These are phyloP conservation scores for Rhinocladiella similis DNA, from an alignment of 2,329 filamentous ascomycete species.

Conservation along the genomic window DNA sequence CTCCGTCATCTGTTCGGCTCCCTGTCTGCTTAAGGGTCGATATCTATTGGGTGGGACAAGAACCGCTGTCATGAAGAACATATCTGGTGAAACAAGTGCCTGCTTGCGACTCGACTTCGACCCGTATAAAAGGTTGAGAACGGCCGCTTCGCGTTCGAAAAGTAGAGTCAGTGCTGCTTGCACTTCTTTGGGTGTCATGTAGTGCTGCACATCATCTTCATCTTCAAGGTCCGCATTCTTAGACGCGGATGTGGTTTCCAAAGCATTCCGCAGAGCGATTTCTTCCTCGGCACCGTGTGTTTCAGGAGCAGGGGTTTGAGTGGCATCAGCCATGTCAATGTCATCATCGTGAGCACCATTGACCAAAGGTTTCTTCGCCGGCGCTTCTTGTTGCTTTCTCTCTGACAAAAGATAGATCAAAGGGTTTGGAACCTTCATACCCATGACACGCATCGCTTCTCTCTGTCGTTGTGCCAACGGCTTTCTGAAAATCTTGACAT, in stretches of 20 bases:
- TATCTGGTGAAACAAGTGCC: conserved; percentile 68
- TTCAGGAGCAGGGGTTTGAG: conserved; percentile 53
- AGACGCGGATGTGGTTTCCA: conserved; percentile 34
- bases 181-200: conserved; percentile 81
- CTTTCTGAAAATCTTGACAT: conserved; percentile 91
- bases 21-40: conserved; percentile 80
- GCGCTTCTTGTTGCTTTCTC: conserved; percentile 42
- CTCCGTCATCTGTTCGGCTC: conserved; percentile 79
- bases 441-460: conserved; percentile 71
- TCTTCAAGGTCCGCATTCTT: conserved; percentile 36
- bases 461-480: conserved; percentile 68
- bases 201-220: conserved; percentile 61
- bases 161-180: conserved; percentile 73
- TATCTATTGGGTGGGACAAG: conserved; percentile 91
- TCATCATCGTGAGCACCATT: conserved; percentile 47
- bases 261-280: conserved; percentile 52
- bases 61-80: conserved; percentile 89
- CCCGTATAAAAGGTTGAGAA: conserved; percentile 82
- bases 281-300: conserved; percentile 60
- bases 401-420: conserved; percentile 59
- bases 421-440: conserved; percentile 68
- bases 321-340: conserved; percentile 42
- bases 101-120: conserved; percentile 66
- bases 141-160: conserved; percentile 83
- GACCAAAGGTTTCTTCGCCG: conserved; percentile 24